These are phyloP conservation scores for Sordaria brevicollis DNA, from an alignment of 495 filamentous ascomycete species.

Conservation along the genomic window DNA sequence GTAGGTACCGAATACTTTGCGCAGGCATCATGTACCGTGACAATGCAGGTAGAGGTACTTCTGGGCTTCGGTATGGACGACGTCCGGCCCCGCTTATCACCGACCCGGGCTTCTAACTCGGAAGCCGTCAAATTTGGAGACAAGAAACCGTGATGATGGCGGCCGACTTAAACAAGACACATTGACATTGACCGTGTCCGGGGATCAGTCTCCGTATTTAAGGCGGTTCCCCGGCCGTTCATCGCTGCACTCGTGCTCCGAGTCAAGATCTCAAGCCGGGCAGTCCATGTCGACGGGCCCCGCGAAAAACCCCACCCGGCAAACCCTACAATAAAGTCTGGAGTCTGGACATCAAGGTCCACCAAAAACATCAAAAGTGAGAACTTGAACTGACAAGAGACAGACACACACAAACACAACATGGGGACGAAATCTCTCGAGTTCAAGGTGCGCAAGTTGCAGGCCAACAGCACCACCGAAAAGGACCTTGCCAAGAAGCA, in stretches of 20 bases:
- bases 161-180: background rate
- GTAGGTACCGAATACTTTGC: background rate
- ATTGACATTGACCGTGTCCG: background rate
- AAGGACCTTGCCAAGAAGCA: constrained; percentile 35
- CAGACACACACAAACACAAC: background rate
- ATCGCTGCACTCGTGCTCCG: background rate
- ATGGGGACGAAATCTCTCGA: constrained; percentile 27
- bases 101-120: background rate
- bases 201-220: background rate
- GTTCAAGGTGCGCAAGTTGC: constrained; percentile 37
- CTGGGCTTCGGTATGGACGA: no score
- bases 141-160: background rate
- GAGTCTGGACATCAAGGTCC: background rate
- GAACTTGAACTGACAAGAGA: no score
- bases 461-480: constrained; percentile 24
- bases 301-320: background rate
- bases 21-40: background rate
- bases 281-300: background rate
- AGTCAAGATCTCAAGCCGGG: background rate
- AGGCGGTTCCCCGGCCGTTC: background rate
- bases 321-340: background rate
- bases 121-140: background rate
- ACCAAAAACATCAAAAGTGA: background rate
- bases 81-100: background rate
- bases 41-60: background rate